Evolutionary conservation across 176 grass and related monocot species (phyloP), one percentile per base, ranked within the genome.

Genomic region (Echinochloa phyllopogon): DNA sequence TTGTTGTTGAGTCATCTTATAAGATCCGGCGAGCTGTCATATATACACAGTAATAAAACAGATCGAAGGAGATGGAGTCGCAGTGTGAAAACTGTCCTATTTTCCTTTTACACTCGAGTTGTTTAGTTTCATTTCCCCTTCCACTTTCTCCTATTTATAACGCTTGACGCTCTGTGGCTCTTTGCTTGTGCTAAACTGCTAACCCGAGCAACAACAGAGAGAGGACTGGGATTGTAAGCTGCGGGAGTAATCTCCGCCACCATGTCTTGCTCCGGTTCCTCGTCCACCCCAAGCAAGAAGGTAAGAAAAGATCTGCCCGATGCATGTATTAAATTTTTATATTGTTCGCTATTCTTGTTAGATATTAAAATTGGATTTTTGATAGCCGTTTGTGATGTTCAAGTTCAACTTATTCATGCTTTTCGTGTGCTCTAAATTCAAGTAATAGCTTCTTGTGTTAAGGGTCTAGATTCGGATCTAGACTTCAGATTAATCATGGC

Each of bases 181-280:
- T 50, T 21, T 18, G 13, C 25, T 33, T 73, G 70, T 29, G 23
- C 69, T 13, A 65, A 33, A 33, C 29, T 65, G 18, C 11, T 48
- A 25, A 25, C 69, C 42, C 25, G 8, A 23, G 25, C 42, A 44
- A 44, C 42, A 52, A 44, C 6, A 65, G 0, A 24, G 27, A 15
- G 5, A 36, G 10, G 10, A 24, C 13, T 38, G 3, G 17, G 17
- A 17, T 53, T 75, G 49, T n/a, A 10, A 53, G 49, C 47, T 4
- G 15, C 29, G 47, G 36, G 45, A 52, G 17, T 29, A 74, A 29
- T 39, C 72, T 33, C 25, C 70, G 9, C 9, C 13, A 29, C 45
- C 70, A 74, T 74, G 70, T 27, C 70, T 74, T 4, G 6, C 25
- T 15, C 16, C 8, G 47, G 72, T 8, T 75, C 72, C 50, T 75